Conservation (phyloP, 495 filamentous ascomycete species). For the Neurospora sp. region DNA sequence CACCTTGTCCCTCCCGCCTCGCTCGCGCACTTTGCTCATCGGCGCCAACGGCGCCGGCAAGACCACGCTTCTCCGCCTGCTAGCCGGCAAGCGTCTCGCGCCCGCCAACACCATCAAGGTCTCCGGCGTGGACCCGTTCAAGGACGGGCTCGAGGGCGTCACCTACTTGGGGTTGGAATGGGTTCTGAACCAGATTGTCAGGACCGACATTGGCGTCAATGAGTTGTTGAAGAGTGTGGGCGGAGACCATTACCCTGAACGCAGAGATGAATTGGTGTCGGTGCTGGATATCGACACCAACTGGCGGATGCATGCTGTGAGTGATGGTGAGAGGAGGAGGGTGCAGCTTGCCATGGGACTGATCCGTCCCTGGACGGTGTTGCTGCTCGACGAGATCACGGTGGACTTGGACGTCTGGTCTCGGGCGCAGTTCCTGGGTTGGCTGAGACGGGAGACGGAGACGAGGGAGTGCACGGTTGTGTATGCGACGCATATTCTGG, state of each 20-base stretch:
- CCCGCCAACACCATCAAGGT: conserved; percentile 62
- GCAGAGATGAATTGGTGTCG: conserved; percentile 73
- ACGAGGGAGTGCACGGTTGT: conserved; percentile 76
- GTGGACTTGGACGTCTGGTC: conserved; percentile 88
- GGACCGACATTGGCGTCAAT: conserved; percentile 84
- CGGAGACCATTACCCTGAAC: conserved; percentile 67
- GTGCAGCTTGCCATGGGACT: conserved; percentile 97
- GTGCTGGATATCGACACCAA: conserved; percentile 86
- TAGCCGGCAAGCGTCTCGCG: conserved; percentile 88
- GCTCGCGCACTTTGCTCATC: conserved; percentile 83
- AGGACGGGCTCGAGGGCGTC: conserved; percentile 75
- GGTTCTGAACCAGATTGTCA: conserved; percentile 96
- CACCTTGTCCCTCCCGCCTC: conserved; percentile 62
- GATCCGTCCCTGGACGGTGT: conserved; percentile 80
- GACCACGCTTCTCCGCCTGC: conserved; percentile 76
- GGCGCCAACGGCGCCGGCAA: conserved; percentile 98
- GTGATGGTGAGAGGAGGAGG: conserved; percentile 79
- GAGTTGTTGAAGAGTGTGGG: conserved; percentile 80
- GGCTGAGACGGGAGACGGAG: conserved; percentile 80
- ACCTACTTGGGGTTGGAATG: conserved; percentile 96
- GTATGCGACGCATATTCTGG: conserved; percentile 95
- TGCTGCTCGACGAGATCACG: conserved; percentile 94
- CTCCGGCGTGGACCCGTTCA: conserved; percentile 82
- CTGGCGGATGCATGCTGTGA: conserved; percentile 94
- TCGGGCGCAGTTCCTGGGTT: conserved; percentile 74